Base-by-base conservation (phyloP, 257 asterid genomes). In the Coffea eugenioides region DNA sequence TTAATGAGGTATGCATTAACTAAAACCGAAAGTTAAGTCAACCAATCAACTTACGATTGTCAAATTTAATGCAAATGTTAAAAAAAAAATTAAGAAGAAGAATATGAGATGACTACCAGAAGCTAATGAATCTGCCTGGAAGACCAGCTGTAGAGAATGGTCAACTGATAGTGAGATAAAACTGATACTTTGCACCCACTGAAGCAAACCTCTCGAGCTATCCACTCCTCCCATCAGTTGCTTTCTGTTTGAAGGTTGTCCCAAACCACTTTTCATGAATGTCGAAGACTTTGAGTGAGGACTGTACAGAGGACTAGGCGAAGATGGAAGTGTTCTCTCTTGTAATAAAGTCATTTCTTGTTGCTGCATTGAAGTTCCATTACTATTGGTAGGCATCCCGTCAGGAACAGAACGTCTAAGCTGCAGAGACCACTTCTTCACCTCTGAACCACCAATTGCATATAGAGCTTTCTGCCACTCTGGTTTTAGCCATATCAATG, bases 381-480 rank as follows among this genome's bases (percentile, higher is more conserved):
- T 96, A 91, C 95, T 96, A 79, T 90, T 88, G 25, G 97, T 88
- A 52, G 97, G 83, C 79, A 92, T 83, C 80, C 97, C 98, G 80
- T 96, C 99, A 41, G 99, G 96, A 73, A 91, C 80, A 61, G 97
- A 88, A 77, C 97, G 89, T 69, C 99, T 85, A 76, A 96, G 93
- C 91, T 96, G 99, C 87, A 96, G 86, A 52, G 99, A 90, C 98
- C 99, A 96, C 87, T 96, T 96, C 82, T 92, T 92, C 81, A 96
- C 96, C 84, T 96, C 98, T 1, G 98, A 88, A 79, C 99, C 98
- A 78, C 99, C 97, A 81, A 94, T 88, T 51, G 98, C 84, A 82
- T 92, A 96, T 76, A 96, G 85, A 31, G 99, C 99, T 88, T 96
- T 96, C 89, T 96, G 98, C 99, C 99, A 96, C 87, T 94, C 99